Conservation (phyloP, 352 stramenopile species). For the Pythium dissotocum region DNA sequence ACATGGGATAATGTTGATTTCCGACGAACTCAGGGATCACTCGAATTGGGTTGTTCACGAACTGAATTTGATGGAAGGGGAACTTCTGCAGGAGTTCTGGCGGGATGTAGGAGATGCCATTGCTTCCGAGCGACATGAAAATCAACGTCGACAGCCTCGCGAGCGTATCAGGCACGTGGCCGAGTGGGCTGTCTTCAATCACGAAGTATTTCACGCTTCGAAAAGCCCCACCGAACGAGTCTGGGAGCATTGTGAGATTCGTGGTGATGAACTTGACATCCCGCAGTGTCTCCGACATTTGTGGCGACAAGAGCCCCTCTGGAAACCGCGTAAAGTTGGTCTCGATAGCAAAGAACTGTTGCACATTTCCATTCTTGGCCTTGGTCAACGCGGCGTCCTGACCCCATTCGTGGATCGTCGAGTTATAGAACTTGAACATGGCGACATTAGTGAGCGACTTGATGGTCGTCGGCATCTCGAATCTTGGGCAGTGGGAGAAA, state of each 20-base stretch:
- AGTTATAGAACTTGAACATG: conserved; percentile 21
- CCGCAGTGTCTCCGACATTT: not conserved
- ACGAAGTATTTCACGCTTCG: not conserved
- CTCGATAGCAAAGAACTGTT: not conserved
- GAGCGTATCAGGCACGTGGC: not conserved
- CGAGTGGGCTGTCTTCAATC: conserved; percentile 4
- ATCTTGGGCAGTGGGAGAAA: conserved; percentile 13
- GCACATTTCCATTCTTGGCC: not conserved
- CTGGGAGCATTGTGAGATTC: conserved; percentile 1
- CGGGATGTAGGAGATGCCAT: conserved; percentile 3
- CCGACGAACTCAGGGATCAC: conserved; percentile 2
- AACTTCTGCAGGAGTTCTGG: not conserved
- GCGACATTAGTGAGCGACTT: not conserved
- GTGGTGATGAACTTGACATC: conserved; percentile 10
- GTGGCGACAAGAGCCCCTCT: not conserved
- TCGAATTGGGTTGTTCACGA: conserved; percentile 13
- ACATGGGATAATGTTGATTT: not conserved
- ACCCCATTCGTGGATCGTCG: not conserved
- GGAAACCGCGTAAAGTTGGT: not conserved
- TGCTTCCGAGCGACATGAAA: conserved; percentile 6
- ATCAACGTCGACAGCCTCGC: not conserved
- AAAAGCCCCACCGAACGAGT: not conserved
- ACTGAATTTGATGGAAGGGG: not conserved
- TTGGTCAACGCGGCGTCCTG: conserved; percentile 5
- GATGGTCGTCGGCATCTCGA: conserved; percentile 12